phyloP scores from a whole-genome alignment of 176 grass and related monocot genomes.

The Ensete glaucum region DNA sequence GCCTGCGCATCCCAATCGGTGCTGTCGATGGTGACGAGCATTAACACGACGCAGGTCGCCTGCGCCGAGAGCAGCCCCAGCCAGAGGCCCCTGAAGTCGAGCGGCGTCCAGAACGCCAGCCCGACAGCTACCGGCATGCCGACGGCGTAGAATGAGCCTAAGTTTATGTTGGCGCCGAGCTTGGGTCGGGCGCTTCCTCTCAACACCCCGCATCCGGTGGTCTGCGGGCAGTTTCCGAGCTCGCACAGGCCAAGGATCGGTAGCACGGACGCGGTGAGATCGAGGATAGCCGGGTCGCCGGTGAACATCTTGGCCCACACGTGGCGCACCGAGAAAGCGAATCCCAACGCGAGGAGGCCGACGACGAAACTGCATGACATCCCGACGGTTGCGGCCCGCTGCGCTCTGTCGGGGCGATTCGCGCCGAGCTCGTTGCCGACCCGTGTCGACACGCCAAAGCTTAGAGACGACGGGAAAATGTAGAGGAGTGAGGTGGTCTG shows the following conservation, averaged over 20 bases:
- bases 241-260: constrained; percentile 87
- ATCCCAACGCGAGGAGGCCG: constrained; percentile 43
- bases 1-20: constrained; percentile 67
- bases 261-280: constrained; percentile 66
- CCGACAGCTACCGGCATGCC: constrained; percentile 71
- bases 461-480: constrained; percentile 98
- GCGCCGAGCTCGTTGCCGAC: constrained; percentile 88
- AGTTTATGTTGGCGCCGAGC: constrained; percentile 67
- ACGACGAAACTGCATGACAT: constrained; percentile 43
- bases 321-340: constrained; percentile 55
- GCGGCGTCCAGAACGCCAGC: constrained; percentile 49
- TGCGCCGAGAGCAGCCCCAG: constrained; percentile 77
- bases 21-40: constrained; percentile 48
- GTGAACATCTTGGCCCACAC: constrained; percentile 87
- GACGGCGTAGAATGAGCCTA: constrained; percentile 72
- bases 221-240: constrained; percentile 95
- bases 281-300: constrained; percentile 42
- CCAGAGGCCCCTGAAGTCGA: constrained; percentile 86
- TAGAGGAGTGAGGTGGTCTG: constrained; percentile 88
- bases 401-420: constrained; percentile 43
- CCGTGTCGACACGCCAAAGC: constrained; percentile 86
- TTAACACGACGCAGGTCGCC: constrained; percentile 56
- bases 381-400: constrained; percentile 41
- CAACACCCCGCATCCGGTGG: constrained; percentile 85
- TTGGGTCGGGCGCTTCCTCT: constrained; percentile 73